These are phyloP conservation scores for Penicillium sp. DNA, from an alignment of 2,329 filamentous ascomycete genomes.

Conservation along the genomic window DNA sequence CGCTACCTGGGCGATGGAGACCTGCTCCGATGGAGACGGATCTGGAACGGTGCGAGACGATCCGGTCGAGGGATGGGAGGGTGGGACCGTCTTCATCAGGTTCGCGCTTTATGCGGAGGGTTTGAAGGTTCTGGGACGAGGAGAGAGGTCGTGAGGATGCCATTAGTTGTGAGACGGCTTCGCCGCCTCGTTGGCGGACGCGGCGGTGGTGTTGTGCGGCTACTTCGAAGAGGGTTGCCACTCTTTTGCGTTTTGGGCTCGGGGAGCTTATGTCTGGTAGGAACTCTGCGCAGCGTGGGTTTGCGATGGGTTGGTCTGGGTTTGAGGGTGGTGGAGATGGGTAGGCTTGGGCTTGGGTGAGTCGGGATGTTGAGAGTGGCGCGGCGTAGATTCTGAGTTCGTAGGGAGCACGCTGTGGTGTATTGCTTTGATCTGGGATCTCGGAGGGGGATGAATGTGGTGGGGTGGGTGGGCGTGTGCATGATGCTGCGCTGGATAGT, in stretches of 20 bases:
- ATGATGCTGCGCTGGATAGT: conserved; percentile 31
- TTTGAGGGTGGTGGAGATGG: conserved; percentile 31
- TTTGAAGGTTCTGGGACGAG: conserved; percentile 33
- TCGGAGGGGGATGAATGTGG: conserved; percentile 36
- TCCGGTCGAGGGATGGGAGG: conserved; percentile 31
- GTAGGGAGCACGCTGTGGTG: conserved; percentile 18
- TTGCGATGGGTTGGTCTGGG: conserved; percentile 18
- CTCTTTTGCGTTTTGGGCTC: conserved; percentile 45
- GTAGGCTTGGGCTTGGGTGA: conserved; percentile 36
- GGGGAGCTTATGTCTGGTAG: conserved; percentile 41
- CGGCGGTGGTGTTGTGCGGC: conserved; percentile 43
- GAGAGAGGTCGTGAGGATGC: conserved; percentile 31
- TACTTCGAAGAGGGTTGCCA: conserved; percentile 44
- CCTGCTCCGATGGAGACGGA: conserved; percentile 37
- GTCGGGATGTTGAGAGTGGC: conserved; percentile 36
- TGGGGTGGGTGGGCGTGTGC: conserved; percentile 37
- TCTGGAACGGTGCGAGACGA: conserved; percentile 31
- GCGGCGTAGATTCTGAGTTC: conserved; percentile 41
- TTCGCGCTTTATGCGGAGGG: conserved; percentile 39
- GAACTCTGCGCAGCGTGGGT: conserved; percentile 34
- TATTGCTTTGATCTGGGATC: conserved; percentile 12
- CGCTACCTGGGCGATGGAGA: conserved; percentile 22
- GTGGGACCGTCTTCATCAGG: conserved; percentile 30
- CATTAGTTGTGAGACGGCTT: conserved; percentile 44
- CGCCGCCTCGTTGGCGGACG: conserved; percentile 42